phyloP scores from a whole-genome alignment of 345 rosid species.

The Cochlearia excelsa region DNA sequence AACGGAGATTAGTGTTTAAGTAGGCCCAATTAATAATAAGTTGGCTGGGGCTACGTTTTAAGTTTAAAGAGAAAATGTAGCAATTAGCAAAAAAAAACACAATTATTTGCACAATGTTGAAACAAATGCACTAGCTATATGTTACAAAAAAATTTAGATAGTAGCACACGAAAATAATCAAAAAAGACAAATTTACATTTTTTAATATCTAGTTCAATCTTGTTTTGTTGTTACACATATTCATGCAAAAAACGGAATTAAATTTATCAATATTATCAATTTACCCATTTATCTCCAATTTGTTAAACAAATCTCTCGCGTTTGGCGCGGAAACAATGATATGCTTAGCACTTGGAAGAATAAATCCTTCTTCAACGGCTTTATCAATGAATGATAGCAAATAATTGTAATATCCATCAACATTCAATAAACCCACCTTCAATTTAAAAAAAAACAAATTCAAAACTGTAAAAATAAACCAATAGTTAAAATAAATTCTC shows the following conservation, averaged over 20 bases:
- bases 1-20: no score
- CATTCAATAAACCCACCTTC: slow-evolving; percentile 52
- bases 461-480: neutral
- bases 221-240: no score
- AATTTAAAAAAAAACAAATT: neutral
- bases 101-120: no score
- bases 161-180: neutral
- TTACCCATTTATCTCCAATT: slow-evolving; percentile 45
- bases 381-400: slow-evolving; percentile 41
- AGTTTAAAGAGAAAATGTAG: neutral
- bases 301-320: slow-evolving; percentile 38
- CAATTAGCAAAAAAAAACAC: no score
- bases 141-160: neutral
- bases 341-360: slow-evolving; percentile 40
- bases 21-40: neutral
- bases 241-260: no score
- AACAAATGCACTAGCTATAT: no score
- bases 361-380: slow-evolving; percentile 59
- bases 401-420: slow-evolving; percentile 53
- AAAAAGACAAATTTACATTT: neutral
- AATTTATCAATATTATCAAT: no score
- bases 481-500: no score
- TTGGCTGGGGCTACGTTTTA: neutral
- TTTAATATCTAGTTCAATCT: neutral
- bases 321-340: slow-evolving; percentile 48